Evolutionary conservation across 257 asterid species (phyloP).

Genomic region (Verbena officinalis): DNA sequence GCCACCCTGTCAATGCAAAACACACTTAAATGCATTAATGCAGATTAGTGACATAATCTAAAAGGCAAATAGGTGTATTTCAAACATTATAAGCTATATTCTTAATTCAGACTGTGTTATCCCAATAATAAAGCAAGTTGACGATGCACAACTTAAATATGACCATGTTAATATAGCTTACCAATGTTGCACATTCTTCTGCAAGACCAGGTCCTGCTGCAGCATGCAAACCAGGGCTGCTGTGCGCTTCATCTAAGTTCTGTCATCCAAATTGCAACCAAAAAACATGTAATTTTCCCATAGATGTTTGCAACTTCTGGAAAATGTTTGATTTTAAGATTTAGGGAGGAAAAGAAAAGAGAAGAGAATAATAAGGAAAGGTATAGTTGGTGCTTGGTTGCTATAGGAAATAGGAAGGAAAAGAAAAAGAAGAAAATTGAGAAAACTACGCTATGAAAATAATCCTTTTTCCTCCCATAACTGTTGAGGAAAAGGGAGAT

Average conservation of each 20-base stretch:
- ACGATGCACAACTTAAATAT: background rate
- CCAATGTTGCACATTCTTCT: conserved; percentile 77
- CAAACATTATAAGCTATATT: background rate
- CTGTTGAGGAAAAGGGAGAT: no score
- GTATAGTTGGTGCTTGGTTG: no score
- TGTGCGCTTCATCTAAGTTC: conserved; percentile 97
- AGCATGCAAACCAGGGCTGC: conserved; percentile 97
- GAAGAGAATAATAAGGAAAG: no score
- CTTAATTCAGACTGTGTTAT: background rate
- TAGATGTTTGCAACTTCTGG: no score
- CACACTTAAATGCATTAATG: conserved; percentile 34
- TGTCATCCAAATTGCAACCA: conserved; percentile 45
- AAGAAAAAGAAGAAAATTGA: no score
- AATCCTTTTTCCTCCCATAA: no score
- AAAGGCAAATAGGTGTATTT: background rate
- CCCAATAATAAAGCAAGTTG: background rate
- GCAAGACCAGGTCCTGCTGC: conserved; percentile 99
- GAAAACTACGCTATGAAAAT: no score
- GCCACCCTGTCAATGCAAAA: conserved; percentile 70
- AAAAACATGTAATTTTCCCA: conserved; percentile 26
- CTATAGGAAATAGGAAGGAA: no score
- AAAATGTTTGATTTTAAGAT: no score
- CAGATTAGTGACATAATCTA: conserved; percentile 15
- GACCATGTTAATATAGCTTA: conserved; percentile 36
- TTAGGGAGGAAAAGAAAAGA: no score